phyloP scores from a whole-genome alignment of 2,329 filamentous ascomycete genomes.

The Colletotrichum abscissum region DNA sequence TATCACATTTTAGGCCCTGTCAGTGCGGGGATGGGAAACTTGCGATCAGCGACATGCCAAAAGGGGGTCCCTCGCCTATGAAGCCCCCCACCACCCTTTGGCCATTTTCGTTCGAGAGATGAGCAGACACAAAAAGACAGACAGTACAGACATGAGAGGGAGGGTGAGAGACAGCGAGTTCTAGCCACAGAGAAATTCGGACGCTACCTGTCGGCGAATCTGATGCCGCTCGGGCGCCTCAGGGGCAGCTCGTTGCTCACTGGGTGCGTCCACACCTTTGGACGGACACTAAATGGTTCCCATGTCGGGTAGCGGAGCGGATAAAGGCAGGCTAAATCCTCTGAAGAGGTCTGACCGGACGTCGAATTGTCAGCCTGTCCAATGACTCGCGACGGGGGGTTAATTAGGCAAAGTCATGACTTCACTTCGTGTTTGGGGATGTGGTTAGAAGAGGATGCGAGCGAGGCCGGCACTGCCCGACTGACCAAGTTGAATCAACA shows the following conservation, averaged over 20 bases:
- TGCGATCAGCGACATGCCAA: constrained; percentile 7
- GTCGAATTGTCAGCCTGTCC: neutral
- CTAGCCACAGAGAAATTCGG: neutral
- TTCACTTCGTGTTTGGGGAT: neutral
- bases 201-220: neutral
- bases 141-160: neutral
- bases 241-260: constrained; percentile 7
- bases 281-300: neutral
- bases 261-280: neutral
- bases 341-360: constrained; percentile 6
- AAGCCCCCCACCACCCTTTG: neutral
- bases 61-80: neutral
- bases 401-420: neutral
- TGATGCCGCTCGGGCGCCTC: neutral
- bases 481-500: neutral
- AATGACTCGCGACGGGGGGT: constrained; percentile 13
- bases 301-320: neutral
- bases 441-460: no score
- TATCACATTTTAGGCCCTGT: constrained; percentile 8
- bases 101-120: neutral
- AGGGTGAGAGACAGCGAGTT: neutral
- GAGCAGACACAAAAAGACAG: neutral
- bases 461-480: no score
- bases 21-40: constrained; percentile 4
- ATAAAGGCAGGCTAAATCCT: neutral